Conservation (phyloP, 2,329 filamentous ascomycete genomes). For the Botrytis pseudocinerea region DNA sequence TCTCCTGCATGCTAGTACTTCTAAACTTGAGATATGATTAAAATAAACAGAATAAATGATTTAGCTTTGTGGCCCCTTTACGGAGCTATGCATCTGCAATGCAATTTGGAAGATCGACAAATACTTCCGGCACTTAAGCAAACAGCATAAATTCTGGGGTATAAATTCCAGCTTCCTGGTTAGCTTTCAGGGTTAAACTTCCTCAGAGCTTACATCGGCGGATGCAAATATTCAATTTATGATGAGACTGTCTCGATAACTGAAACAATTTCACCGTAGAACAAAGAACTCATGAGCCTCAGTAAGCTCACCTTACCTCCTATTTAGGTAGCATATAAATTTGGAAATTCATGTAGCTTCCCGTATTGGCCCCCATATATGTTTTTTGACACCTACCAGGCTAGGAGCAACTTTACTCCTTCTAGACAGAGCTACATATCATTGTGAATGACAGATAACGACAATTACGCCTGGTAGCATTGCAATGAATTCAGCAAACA, state of each 20-base stretch:
- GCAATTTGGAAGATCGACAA: constrained; percentile 12
- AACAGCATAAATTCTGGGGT: neutral
- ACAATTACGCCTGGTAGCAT: constrained; percentile 28
- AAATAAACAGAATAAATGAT: constrained; percentile 5
- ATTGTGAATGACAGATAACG: constrained; percentile 33
- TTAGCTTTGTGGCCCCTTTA: constrained; percentile 1
- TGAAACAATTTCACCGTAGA: constrained; percentile 31
- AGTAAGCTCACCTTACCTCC: constrained; percentile 17
- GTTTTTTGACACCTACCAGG: constrained; percentile 31
- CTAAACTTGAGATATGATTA: constrained; percentile 14
- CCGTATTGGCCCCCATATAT: constrained; percentile 26
- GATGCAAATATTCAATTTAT: constrained; percentile 29
- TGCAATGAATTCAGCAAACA: constrained; percentile 34
- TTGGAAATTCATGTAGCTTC: constrained; percentile 27
- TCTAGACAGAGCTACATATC: constrained; percentile 29
- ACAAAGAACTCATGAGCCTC: constrained; percentile 31
- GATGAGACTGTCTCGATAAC: constrained; percentile 31
- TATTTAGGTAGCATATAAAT: constrained; percentile 10
- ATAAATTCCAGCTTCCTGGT: constrained; percentile 17
- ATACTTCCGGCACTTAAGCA: constrained; percentile 9
- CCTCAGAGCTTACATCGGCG: constrained; percentile 23
- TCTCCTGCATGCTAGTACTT: constrained; percentile 3
- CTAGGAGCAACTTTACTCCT: constrained; percentile 30
- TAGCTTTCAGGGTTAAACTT: neutral
- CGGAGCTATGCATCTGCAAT: neutral